Percentiles rank a stretch among this genome's conserved stretches.
Evolutionary conservation across 257 asterid species (phyloP).

Genomic region (Salvia hispanica): DNA sequence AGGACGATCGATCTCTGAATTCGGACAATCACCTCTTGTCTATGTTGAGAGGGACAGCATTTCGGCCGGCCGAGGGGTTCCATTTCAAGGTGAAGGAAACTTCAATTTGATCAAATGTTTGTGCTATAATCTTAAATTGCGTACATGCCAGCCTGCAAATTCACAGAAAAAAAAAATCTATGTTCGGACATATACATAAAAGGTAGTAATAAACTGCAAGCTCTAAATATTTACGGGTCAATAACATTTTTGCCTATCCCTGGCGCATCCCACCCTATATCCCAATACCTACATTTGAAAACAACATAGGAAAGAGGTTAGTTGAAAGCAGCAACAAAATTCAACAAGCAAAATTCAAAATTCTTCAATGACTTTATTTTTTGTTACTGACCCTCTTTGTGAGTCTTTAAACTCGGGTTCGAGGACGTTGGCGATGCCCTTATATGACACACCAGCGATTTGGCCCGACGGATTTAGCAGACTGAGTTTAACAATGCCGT

Average conservation of each 20-base stretch:
- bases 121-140: constrained; percentile 40
- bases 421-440: constrained; percentile 48
- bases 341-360: too few relatives aligned
- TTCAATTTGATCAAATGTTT: constrained; percentile 52
- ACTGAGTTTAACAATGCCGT: constrained; percentile 50
- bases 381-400: constrained; percentile 45
- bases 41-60: constrained; percentile 46
- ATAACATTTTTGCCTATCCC: constrained; percentile 21
- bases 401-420: constrained; percentile 33
- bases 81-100: constrained; percentile 62
- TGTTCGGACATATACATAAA: too few relatives aligned
- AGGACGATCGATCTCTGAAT: not conserved
- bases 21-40: constrained; percentile 49
- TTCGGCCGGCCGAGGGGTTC: constrained; percentile 31
- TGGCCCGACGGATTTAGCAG: constrained; percentile 49
- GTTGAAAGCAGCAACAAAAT: too few relatives aligned
- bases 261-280: constrained; percentile 55
- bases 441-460: constrained; percentile 40
- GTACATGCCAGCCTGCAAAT: constrained; percentile 38
- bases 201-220: too few relatives aligned
- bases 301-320: too few relatives aligned
- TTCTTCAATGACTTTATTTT: too few relatives aligned
- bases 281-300: constrained; percentile 61
- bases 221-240: constrained; percentile 34
- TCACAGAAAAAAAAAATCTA: too few relatives aligned